Evolutionary conservation across 176 grass and related monocot species (phyloP).

Genomic region (Aegilops bicornis): DNA sequence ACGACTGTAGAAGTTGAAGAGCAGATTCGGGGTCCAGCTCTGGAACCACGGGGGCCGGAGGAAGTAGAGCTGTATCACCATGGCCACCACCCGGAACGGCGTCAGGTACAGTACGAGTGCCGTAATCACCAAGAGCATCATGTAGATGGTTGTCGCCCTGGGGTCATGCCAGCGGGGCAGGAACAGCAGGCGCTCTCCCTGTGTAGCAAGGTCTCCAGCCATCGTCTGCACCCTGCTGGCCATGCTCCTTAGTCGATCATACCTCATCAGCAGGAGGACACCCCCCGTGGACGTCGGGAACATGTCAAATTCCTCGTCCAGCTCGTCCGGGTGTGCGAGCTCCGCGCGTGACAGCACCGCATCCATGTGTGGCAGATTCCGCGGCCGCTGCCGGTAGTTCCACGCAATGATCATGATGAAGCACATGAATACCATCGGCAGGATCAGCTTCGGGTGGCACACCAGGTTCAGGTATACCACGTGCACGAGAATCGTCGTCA

Average conservation of each 20-base stretch:
- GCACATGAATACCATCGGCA: conserved; percentile 71
- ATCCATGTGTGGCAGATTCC: conserved; percentile 70
- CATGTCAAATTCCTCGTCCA: conserved; percentile 87
- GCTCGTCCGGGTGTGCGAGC: conserved; percentile 52
- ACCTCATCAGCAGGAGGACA: conserved; percentile 59
- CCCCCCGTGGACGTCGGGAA: conserved; percentile 32
- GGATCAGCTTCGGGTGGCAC: conserved; percentile 73
- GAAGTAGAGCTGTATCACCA: no score
- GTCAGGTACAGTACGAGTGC: no score
- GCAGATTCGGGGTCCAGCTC: no score
- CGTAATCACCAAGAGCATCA: not conserved
- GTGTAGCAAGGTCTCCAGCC: not conserved
- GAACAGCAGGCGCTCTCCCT: conserved; percentile 29
- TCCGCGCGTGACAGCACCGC: conserved; percentile 56
- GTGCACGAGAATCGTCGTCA: conserved; percentile 71
- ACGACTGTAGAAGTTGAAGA: no score
- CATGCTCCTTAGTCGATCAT: conserved; percentile 57
- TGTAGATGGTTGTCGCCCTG: conserved; percentile 38
- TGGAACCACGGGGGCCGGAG: no score
- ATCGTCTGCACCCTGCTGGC: not conserved
- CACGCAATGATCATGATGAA: conserved; percentile 43
- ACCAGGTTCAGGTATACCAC: conserved; percentile 68
- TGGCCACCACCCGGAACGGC: no score
- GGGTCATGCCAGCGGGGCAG: conserved; percentile 78
- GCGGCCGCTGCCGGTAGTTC: not conserved